These are phyloP conservation scores for Echria macrotheca DNA, from an alignment of 495 filamentous ascomycete genomes.

Conservation along the genomic window DNA sequence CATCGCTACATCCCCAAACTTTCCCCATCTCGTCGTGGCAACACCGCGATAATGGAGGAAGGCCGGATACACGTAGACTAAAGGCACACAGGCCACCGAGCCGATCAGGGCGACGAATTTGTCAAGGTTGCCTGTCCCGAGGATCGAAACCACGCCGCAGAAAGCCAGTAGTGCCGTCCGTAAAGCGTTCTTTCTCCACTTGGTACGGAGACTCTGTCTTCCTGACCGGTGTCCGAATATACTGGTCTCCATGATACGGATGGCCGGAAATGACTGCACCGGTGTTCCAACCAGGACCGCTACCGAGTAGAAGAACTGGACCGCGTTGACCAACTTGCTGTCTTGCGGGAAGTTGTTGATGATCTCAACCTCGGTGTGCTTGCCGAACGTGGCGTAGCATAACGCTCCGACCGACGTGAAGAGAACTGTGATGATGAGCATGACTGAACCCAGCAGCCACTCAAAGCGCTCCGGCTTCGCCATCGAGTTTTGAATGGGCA, in stretches of 20 bases:
- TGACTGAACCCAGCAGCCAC: conserved; percentile 51
- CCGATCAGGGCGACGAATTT: conserved; percentile 62
- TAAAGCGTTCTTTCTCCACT: conserved; percentile 64
- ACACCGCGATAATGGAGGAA: conserved; percentile 56
- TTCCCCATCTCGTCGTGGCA: conserved; percentile 42
- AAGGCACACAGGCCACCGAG: conserved; percentile 64
- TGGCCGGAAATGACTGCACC: conserved; percentile 60
- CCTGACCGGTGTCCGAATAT: conserved; percentile 52
- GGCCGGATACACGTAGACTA: conserved; percentile 92
- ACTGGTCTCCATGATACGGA: conserved; percentile 53
- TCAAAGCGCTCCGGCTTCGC: conserved; percentile 53
- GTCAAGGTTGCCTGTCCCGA: conserved; percentile 56
- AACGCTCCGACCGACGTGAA: conserved; percentile 59
- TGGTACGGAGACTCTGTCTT: conserved; percentile 46
- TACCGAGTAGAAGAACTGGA: conserved; percentile 61
- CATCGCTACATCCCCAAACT: conserved; percentile 48
- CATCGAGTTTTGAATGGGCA: conserved; percentile 63
- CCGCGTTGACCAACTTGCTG: conserved; percentile 56
- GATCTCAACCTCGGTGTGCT: conserved; percentile 52
- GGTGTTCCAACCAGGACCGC: conserved; percentile 58
- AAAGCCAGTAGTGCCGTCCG: conserved; percentile 42
- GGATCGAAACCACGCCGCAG: conserved; percentile 46
- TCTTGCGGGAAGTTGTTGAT: conserved; percentile 61
- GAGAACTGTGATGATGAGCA: conserved; percentile 57
- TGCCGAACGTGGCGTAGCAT: conserved; percentile 61